Evolutionary conservation across 345 rosid species (phyloP).

Genomic region (Salix udensis): DNA sequence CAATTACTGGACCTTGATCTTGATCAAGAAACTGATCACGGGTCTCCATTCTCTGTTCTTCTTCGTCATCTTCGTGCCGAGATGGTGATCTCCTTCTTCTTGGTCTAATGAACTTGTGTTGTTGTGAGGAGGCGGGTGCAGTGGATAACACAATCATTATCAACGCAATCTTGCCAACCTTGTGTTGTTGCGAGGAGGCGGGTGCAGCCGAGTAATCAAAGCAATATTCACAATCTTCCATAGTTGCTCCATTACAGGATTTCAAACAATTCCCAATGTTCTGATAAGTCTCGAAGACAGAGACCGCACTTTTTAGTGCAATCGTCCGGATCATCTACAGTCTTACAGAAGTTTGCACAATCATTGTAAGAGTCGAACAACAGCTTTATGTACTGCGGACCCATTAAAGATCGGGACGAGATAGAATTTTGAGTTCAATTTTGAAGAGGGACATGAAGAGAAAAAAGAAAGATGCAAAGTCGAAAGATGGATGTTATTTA

Average conservation of each 20-base stretch:
- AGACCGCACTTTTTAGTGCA: neutral
- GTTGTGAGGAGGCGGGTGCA: too few species aligned
- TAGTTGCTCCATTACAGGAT: too few species aligned
- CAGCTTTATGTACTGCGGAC: constrained; percentile 1
- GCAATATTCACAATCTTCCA: neutral
- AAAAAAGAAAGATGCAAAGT: neutral
- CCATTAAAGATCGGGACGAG: constrained; percentile 2
- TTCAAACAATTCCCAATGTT: too few species aligned
- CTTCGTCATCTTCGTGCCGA: neutral
- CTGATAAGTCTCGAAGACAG: neutral
- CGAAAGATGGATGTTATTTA: neutral
- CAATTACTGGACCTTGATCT: constrained; percentile 18
- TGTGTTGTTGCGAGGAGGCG: too few species aligned
- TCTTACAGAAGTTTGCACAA: neutral
- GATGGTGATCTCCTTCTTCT: neutral
- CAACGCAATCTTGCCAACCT: neutral
- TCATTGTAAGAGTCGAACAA: neutral
- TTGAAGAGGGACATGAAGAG: neutral
- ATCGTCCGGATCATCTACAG: neutral
- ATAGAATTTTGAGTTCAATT: neutral
- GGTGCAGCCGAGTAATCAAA: neutral
- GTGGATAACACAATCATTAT: neutral
- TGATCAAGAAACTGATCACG: constrained; percentile 20
- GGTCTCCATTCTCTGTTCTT: neutral
- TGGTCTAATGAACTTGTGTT: neutral